Evolutionary conservation across 176 grass and related monocot species (phyloP).

Genomic region (Aegilops bicornis): DNA sequence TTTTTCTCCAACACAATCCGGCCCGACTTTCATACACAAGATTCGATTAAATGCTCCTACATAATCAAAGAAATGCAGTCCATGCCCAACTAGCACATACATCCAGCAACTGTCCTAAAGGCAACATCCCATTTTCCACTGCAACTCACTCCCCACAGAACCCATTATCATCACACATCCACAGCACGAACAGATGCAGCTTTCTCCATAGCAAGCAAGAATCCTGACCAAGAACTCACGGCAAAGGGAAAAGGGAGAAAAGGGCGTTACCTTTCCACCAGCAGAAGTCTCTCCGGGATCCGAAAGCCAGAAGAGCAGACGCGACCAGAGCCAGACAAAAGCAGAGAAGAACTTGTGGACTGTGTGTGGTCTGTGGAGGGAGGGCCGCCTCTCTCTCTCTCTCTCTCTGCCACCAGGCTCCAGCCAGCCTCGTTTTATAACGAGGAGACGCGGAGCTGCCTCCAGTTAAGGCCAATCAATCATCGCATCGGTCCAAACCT

Average conservation of each 20-base stretch:
- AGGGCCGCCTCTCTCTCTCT: not conserved
- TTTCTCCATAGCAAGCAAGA: slow-evolving; percentile 2
- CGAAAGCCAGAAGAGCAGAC: not conserved
- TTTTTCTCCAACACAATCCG: slow-evolving; percentile 25
- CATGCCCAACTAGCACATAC: not conserved
- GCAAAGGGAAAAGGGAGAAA: not conserved
- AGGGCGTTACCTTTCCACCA: slow-evolving; percentile 20
- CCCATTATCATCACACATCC: not conserved
- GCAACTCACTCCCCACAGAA: not conserved
- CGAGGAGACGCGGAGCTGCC: slow-evolving; percentile 27
- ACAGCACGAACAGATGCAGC: not conserved
- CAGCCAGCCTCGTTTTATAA: slow-evolving; percentile 31
- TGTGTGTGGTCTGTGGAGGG: too few species aligned
- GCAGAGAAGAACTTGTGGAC: slow-evolving; percentile 15
- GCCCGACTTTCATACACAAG: not conserved
- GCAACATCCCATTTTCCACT: not conserved
- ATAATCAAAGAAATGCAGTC: not conserved
- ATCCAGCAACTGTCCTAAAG: not conserved
- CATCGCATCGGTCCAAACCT: not conserved
- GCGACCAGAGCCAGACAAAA: not conserved
- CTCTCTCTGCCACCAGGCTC: not conserved
- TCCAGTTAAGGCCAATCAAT: slow-evolving; percentile 3
- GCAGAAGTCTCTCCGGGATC: slow-evolving; percentile 7
- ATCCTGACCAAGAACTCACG: not conserved
- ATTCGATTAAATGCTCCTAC: not conserved